Evolutionary conservation across 345 rosid genomes (phyloP).

Genomic region (Hirschfeldia incana): DNA sequence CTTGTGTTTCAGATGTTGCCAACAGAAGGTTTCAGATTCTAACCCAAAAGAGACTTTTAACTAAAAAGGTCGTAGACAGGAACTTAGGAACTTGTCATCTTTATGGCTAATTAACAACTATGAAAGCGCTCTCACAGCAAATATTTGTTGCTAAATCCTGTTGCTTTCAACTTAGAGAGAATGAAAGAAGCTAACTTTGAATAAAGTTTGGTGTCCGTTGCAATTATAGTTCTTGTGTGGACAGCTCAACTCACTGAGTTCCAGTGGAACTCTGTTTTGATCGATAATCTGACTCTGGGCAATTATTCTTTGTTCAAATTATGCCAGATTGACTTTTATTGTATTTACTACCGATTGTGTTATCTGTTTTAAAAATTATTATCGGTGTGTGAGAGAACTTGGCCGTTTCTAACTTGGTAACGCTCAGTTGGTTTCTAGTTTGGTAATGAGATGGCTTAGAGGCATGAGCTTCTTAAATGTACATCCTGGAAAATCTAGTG

Average conservation of each 20-base stretch:
- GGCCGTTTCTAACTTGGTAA: background rate
- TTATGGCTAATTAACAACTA: background rate
- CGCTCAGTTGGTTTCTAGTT: background rate
- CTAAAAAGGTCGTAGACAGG: background rate
- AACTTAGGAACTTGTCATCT: background rate
- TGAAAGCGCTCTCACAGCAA: background rate
- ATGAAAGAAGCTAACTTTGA: background rate
- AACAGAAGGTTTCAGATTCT: background rate
- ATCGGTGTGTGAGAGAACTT: background rate
- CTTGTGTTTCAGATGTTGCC: background rate
- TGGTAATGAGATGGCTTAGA: background rate
- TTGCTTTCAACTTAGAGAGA: background rate
- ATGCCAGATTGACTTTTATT: background rate
- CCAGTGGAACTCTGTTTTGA: background rate
- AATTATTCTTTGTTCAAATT: background rate
- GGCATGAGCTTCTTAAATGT: background rate
- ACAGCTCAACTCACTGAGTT: slow-evolving; percentile 6
- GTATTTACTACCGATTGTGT: background rate
- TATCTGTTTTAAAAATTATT: background rate
- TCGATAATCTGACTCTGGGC: background rate
- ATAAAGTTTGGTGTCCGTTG: background rate
- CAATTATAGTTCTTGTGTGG: background rate
- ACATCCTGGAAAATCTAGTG: background rate
- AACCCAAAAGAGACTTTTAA: background rate
- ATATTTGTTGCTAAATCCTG: background rate